Percentiles rank a stretch among this genome's conserved stretches.
These are phyloP conservation scores for Colletotrichum cereale DNA, from an alignment of 2,329 filamentous ascomycete species.

Conservation along the genomic window DNA sequence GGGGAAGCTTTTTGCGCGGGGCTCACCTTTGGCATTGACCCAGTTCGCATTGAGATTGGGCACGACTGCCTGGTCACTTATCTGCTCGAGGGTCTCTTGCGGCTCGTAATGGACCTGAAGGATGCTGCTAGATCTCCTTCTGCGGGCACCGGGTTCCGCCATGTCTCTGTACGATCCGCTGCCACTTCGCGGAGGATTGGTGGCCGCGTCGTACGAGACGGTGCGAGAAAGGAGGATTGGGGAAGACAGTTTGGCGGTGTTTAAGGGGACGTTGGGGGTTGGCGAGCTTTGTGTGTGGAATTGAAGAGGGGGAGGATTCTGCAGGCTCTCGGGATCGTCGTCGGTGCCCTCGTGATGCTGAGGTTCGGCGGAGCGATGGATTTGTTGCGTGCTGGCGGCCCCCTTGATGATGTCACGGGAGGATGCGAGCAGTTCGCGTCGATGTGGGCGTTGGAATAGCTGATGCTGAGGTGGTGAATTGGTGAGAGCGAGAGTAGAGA, in stretches of 20 bases:
- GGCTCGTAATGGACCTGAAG: slow-evolving; percentile 94
- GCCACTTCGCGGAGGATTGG: slow-evolving; percentile 76
- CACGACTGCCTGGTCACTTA: slow-evolving; percentile 93
- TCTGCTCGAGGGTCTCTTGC: slow-evolving; percentile 95
- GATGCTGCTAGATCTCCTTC: slow-evolving; percentile 97
- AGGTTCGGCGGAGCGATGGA: slow-evolving; percentile 17
- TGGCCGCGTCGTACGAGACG: slow-evolving; percentile 90
- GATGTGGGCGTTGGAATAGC: slow-evolving; percentile 10
- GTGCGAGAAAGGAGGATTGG: slow-evolving; percentile 87
- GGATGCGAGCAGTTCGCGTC: slow-evolving; percentile 24
- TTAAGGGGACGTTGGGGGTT: slow-evolving; percentile 53
- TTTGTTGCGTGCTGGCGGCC: slow-evolving; percentile 20
- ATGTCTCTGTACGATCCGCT: slow-evolving; percentile 68
- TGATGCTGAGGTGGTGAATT: slow-evolving; percentile 28
- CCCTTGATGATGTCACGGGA: slow-evolving; percentile 41
- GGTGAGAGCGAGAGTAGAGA: slow-evolving; percentile 33
- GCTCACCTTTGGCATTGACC: slow-evolving; percentile 97
- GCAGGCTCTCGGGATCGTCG: slow-evolving; percentile 33
- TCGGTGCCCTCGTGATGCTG: slow-evolving; percentile 28
- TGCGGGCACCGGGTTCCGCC: slow-evolving; percentile 77
- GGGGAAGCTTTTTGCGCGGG: slow-evolving; percentile 8
- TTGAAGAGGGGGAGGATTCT: slow-evolving; percentile 10
- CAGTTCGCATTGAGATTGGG: slow-evolving; percentile 98
- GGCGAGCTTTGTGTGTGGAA: slow-evolving; percentile 45
- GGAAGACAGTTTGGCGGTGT: slow-evolving; percentile 97